Evolutionary conservation across 805 yeast species (phyloP), one percentile per base, ranked within the genome.

Genomic region (Starmerella lactis-condensi): DNA sequence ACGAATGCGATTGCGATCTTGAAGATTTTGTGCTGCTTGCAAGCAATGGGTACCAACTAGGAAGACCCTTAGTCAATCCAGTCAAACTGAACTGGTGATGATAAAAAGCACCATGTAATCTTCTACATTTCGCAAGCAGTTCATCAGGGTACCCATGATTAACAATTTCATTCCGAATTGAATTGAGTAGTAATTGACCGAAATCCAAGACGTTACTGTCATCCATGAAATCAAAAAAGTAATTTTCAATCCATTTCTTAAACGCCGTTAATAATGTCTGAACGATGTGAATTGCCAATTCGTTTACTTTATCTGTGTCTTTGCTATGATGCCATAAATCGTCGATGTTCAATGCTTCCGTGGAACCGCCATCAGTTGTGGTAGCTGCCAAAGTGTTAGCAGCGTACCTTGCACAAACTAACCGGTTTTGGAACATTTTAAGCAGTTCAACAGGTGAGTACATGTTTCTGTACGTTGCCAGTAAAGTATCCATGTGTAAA

Each of bases 241-340:
- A 78, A 41, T 74, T 72, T 28, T 68, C 63, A 14, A 79, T 68
- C 51, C 91, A 63, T 19, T 74, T 64, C 26, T 70, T 63, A 34
- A 81, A 56, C 0, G 81, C 78, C 47, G 78, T 91, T 36, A 82
- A 57, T 20, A 82, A 69, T 24, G 91, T 91, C 23, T 75, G 61
- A 47, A 82, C 89, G 26, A 83, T 76, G 46, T 73, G 78, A 8
- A 75, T 71, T 27, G 78, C 71, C 33, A 69, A 63, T 27, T 24
- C 25, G 20, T 26, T 34, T 14, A 30, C 28, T 3, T 11, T 22
- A n/a, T 33, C 35, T 3, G 16, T 19, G 4, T 23, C 22, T n/a
- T 24, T 28, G 24, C 35, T 30, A n/a, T 18, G 7, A 10, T 25
- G 28, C 42, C 42, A 39, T 2, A 35, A 8, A 6, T 24, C 26